Evolutionary conservation across 192 early-diverging fungal genomes (phyloP), one percentile per base, ranked within the genome.

Genomic region (Coemansia sp.): DNA sequence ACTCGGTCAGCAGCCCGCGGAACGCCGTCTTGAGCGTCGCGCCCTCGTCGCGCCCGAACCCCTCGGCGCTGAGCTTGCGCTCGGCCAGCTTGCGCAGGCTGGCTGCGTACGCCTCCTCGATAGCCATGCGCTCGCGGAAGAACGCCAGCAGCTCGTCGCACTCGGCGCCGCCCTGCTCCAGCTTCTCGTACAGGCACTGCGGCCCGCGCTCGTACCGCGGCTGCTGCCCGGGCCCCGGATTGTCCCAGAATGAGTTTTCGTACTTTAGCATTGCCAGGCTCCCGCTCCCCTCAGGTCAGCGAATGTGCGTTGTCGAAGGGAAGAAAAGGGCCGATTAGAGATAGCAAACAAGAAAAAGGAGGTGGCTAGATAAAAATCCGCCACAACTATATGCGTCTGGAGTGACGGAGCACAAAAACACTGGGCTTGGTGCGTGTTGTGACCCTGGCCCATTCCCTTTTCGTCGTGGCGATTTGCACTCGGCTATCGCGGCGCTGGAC

Each of bases 241-340:
- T 79, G 63, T 72, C 70, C 76, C 76, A 79, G 67, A 79, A 79
- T 27, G 70, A 65, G 44, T 73, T 74, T 58, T 79, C 70, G 57
- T 68, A 79, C 66, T 60, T 73, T 19, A 73, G 62, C 76, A 79
- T 79, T 43, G 12, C 45, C n/a, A n/a, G n/a, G n/a, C n/a, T n/a
- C n/a, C n/a, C n/a, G n/a, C n/a, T n/a, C n/a, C n/a, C n/a, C n/a
- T n/a, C n/a, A n/a, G n/a, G n/a, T n/a, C n/a, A n/a, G n/a, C n/a
- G n/a, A n/a, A n/a, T n/a, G n/a, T n/a, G n/a, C n/a, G n/a, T n/a
- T n/a, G n/a, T n/a, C n/a, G n/a, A n/a, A n/a, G n/a, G n/a, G n/a
- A n/a, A n/a, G n/a, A n/a, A n/a, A n/a, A n/a, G n/a, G n/a, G n/a
- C n/a, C n/a, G n/a, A n/a, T n/a, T n/a, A n/a, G n/a, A n/a, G n/a